These are phyloP conservation scores for Olyra latifolia DNA, from an alignment of 176 grass and related monocot genomes.

Conservation along the genomic window DNA sequence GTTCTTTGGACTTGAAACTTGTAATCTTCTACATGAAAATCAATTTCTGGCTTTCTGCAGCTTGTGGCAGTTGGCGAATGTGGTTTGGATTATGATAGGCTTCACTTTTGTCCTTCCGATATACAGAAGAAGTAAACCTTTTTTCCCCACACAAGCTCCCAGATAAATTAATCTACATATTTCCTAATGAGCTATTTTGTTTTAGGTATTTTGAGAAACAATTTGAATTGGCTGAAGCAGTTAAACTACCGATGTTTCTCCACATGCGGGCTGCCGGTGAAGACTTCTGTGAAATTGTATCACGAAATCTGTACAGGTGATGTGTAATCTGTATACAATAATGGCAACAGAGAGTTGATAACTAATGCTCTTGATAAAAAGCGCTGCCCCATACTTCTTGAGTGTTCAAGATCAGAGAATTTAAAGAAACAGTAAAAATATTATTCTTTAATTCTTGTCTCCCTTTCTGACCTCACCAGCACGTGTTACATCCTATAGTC, in stretches of 20 bases:
- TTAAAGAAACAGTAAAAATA: background rate
- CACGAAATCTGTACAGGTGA: constrained; percentile 72
- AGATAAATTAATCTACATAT: constrained; percentile 3
- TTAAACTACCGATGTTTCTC: constrained; percentile 97
- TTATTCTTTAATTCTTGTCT: background rate
- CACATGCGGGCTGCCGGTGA: constrained; percentile 94
- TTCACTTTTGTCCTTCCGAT: constrained; percentile 89
- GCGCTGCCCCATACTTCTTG: background rate
- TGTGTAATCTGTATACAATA: background rate
- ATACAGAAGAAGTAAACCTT: constrained; percentile 74
- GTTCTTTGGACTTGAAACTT: background rate
- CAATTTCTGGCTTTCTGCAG: constrained; percentile 47
- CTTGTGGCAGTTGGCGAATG: constrained; percentile 96
- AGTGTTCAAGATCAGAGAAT: background rate
- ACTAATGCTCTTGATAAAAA: constrained; percentile 11
- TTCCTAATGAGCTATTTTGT: constrained; percentile 16
- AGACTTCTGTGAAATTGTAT: constrained; percentile 86
- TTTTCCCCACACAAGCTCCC: background rate
- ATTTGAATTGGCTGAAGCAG: constrained; percentile 85
- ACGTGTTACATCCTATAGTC: constrained; percentile 2
- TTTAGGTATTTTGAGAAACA: constrained; percentile 92
- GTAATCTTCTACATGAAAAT: background rate
- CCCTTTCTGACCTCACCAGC: background rate
- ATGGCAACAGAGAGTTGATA: background rate
- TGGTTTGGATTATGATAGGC: constrained; percentile 94